phyloP scores from a whole-genome alignment of 345 rosid genomes.

The Pistacia vera region DNA sequence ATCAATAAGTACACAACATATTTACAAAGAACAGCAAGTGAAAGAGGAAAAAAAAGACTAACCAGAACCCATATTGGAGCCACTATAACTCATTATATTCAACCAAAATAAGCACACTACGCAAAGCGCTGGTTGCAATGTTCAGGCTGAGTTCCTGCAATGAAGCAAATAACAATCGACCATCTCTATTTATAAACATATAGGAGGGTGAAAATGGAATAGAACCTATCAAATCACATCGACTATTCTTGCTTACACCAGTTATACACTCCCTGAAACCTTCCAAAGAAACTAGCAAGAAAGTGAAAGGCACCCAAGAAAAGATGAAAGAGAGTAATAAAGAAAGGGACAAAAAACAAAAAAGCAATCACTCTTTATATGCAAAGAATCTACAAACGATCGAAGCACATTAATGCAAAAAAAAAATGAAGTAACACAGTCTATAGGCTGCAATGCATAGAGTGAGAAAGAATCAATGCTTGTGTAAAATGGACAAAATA shows the following conservation, averaged over 20 bases:
- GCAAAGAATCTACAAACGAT: constrained; percentile 35
- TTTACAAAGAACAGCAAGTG: background rate
- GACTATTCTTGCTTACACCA: constrained; percentile 39
- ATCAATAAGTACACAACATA: background rate
- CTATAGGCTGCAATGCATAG: constrained; percentile 22
- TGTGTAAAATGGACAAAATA: constrained; percentile 29
- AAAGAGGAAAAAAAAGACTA: constrained; percentile 23
- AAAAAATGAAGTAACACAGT: constrained; percentile 21
- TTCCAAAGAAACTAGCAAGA: constrained; percentile 27
- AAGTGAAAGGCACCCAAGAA: constrained; percentile 41
- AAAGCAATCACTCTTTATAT: constrained; percentile 29
- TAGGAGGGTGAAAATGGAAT: constrained; percentile 36
- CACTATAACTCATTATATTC: constrained; percentile 44
- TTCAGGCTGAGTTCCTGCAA: constrained; percentile 30
- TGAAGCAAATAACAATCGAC: constrained; percentile 24
- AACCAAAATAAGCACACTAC: constrained; percentile 8
- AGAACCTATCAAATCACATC: constrained; percentile 46
- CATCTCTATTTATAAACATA: constrained; percentile 37
- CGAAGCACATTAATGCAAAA: constrained; percentile 21
- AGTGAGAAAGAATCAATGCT: constrained; percentile 40
- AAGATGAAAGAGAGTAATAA: constrained; percentile 14
- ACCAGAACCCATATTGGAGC: constrained; percentile 49
- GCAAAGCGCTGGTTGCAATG: constrained; percentile 25
- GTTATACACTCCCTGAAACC: constrained; percentile 30
- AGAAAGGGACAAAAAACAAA: constrained; percentile 14